A percentile compares a stretch with the other conserved stretches of the same genome.
Evolutionary conservation across 1,284 basidiomycete genomes (phyloP).

Genomic region (Baeospora myosura): DNA sequence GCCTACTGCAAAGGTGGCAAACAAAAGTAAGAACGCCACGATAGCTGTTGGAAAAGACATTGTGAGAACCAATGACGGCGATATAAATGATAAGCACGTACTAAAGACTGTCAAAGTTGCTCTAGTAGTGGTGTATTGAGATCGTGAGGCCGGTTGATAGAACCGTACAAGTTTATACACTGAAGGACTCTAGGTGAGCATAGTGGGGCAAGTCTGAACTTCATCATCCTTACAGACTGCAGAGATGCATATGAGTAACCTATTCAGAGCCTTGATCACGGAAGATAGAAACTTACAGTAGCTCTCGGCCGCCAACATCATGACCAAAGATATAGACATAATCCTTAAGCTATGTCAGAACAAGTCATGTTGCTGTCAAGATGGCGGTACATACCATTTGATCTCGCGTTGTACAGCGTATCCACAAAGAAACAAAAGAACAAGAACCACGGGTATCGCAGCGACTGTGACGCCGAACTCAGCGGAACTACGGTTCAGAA

Average conservation of each 20-base stretch:
- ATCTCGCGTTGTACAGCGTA: conserved; percentile 72
- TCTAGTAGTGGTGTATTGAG: conserved; percentile 59
- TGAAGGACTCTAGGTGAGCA: conserved; percentile 20
- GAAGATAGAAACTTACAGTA: conserved; percentile 48
- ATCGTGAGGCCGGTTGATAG: conserved; percentile 51
- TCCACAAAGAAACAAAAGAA: conserved; percentile 59
- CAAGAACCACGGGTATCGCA: conserved; percentile 73
- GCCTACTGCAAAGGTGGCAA: conserved; percentile 66
- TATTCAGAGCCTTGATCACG: conserved; percentile 5
- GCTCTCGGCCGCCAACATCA: conserved; percentile 69
- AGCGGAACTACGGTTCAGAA: conserved; percentile 50
- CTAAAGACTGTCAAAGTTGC: conserved; percentile 75
- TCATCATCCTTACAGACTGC: conserved; percentile 43
- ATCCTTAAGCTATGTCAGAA: conserved; percentile 8
- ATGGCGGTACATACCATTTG: conserved; percentile 46
- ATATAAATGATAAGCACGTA: conserved; percentile 33
- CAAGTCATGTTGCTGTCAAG: conserved; percentile 15
- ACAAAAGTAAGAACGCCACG: conserved; percentile 64
- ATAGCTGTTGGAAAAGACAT: conserved; percentile 42
- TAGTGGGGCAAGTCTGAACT: not conserved
- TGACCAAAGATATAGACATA: conserved; percentile 13
- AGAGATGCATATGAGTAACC: conserved; percentile 11
- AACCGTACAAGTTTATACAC: conserved; percentile 78
- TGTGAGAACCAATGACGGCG: not conserved
- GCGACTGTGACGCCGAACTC: conserved; percentile 77